Base-by-base conservation (phyloP, 2,329 filamentous ascomycete species). In the Hypoxylon sp. region DNA sequence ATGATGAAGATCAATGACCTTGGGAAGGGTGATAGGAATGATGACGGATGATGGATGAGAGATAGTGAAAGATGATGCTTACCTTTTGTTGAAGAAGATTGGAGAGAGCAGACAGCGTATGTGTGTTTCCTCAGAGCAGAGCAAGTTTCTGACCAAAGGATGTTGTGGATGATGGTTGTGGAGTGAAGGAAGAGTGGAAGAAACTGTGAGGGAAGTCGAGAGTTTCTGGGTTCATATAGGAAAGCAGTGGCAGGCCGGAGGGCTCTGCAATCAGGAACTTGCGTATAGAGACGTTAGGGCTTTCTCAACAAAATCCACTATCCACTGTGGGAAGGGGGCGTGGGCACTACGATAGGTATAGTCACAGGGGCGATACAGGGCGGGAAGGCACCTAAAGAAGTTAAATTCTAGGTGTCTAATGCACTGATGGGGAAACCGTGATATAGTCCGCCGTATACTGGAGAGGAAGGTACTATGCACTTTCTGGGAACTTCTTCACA, bases 61-160 rank as follows among this genome's bases (percentile, higher is more conserved):
- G 12, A 20, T 24, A 33, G 24, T 33, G 28, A 46, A 20, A 18
- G n/a, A 61, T 33, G 16, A 45, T 33, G 30, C 61, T 61, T 65
- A 65, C 61, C 46, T 65, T 28, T 20, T 36, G 9, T 14, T 44
- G 26, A 14, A n/a, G 24, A 22, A 26, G 49, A 38, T 4, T 20
- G 36, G 4, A 2, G 8, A 40, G 20, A 9, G 16, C 11, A 5
- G 16, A 40, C 6, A 40, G 36, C 2, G 16, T 40, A 5, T 3
- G 6, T 40, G 12, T 3, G 6, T 16, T 33, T 50, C 48, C 48
- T 50, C 48, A 50, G 8, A 14, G 28, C 48, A 24, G 30, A 36
- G 1, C 2, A 22, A 33, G 26, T 12, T 38, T 20, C 46, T 50
- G 48, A 50, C 18, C 26, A 50, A 36, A 36, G 33, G 52, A 55